Base-by-base conservation (phyloP, 2,329 filamentous ascomycete species). In the Trichophyton benhamiae region DNA sequence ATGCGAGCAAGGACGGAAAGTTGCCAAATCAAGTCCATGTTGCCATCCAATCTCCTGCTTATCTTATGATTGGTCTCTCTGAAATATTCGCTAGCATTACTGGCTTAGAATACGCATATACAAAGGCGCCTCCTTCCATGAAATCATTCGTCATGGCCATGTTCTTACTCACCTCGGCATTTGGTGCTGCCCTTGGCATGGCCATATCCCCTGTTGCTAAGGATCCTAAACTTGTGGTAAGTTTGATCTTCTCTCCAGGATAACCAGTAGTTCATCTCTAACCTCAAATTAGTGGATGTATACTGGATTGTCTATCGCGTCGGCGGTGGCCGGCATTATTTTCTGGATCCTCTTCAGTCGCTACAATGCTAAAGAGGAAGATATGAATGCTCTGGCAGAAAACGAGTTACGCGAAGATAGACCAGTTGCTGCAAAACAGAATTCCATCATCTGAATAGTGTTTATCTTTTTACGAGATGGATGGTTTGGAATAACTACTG, bases 51-150 rank as follows among this genome's bases (percentile, higher is more conserved):
- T 74, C 75, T 1, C 75, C 75, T 0, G 74, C 74, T 33, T 76
- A 78, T 65, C 64, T 78, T 36, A 70, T 78, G 61, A 76, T 78
- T 60, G 75, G 75, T 67, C 58, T 78, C 20, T 76, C 81, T 1
- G 84, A 87, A 69, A 79, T 81, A 61, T 76, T 84, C 61, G 83
- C 83, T 55, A 85, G 83, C 9, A 83, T 88, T 64, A 87, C 86
- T 0, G 82, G 83, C 62, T 79, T 87, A 8, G 87, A 89, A 71
- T 88, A 88, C 66, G 86, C 85, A n/a, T 89, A 84, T 72, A 87
- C 85, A 67, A 88, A 89, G 72, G 86, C 87, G 0, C 86, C 86
- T 1, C 80, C 80, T 53, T 83, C 79, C 69, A 87, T 89, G 85
- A 82, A 84, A 70, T 83, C 82, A 0, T 83, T 82, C 9, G 80